Evolutionary conservation across 2,329 filamentous ascomycete genomes (phyloP), one percentile per base, ranked within the genome.

Genomic region (Ambrosiella cleistominuta): DNA sequence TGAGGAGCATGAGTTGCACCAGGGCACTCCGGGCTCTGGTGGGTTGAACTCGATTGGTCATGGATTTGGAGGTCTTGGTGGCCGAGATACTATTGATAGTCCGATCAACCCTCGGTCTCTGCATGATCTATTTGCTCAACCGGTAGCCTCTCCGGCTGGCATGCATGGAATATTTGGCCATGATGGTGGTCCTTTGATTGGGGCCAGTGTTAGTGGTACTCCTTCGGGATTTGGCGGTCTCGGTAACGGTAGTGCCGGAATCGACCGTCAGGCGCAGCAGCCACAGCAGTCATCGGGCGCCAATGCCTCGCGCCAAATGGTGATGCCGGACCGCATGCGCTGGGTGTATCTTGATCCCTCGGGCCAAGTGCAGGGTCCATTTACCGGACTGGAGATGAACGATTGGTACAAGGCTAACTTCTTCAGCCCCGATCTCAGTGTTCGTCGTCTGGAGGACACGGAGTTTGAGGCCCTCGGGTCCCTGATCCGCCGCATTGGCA

Each of bases 331-430:
- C 69, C 80, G 94, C 12, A 98, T 98, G 89, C 80, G 91, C 65
- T 98, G 93, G 93, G 91, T 96, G 15, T 98, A 98, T 68, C 83
- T 94, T 56, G 93, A 98, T 67, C 93, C 93, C 4, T 88, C 95
- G 67, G 89, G 89, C 19, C 85, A 88, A 62, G 84, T 88, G 5
- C 93, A 98, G 67, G 93, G 93, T 0, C 93, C 93, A 0, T 98
- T 93, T 71, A 96, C 89, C 44, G 93, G 93, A 1, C 74, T 98
- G 54, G 93, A 98, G 70, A 98, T 98, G 93, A 94, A 98, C 64
- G 94, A 98, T 65, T 98, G 93, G 93, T 98, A 97, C 72, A 97
- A 97, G 69, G 91, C 90, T 42, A 90, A 91, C 51, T 98, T 97
- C 72, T 98, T 98, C 71, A 95, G 88, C 0, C 84, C 91, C 0